Base-by-base conservation (phyloP, 139 green algal species). In the Micractinium sp. region DNA sequence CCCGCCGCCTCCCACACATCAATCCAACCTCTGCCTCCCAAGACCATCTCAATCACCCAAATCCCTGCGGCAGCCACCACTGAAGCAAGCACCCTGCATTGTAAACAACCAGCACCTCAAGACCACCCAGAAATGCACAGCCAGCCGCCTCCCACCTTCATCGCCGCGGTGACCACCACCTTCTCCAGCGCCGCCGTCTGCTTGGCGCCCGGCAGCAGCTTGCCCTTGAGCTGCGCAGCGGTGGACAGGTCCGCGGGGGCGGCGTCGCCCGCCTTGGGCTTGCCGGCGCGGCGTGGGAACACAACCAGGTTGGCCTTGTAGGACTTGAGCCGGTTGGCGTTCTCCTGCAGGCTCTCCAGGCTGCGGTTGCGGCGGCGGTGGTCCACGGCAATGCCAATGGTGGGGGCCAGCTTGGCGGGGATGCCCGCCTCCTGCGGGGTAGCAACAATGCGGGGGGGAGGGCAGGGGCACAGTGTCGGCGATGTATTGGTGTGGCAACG, bases 311-410 rank as follows among this genome's bases (percentile, higher is more conserved):
- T 98, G 63, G 63, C 63, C 93, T 97, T 98, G 97, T 99, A 99
- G 20, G 95, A 95, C 96, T 99, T 99, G 56, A 99, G 95, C 27
- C 98, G 91, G 86, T 95, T 92, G 31, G 96, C 97, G 88, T 99
- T 99, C 83, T 95, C 94, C 96, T 98, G 95, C 82, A 99, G 95
- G 85, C 93, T 92, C 94, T 99, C 98, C 89, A 99, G 91, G 67
- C 94, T 98, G 71, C 95, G 91, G 95, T 99, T 99, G 71, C 91
- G 93, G 90, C 98, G 95, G 90, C 98, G 95, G 93, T 98, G 95
- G 93, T 99, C 98, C 66, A 99, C 98, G 35, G 97, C 91, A 85
- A 99, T 99, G 88, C 98, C 98, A 76, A 99, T 98, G 88, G 96
- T 99, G 83, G 94, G 94, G 0, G 98, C 98, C 36, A 99, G 88